phyloP scores from a whole-genome alignment of 352 stramenopile species.

The Pythium graminicola region DNA sequence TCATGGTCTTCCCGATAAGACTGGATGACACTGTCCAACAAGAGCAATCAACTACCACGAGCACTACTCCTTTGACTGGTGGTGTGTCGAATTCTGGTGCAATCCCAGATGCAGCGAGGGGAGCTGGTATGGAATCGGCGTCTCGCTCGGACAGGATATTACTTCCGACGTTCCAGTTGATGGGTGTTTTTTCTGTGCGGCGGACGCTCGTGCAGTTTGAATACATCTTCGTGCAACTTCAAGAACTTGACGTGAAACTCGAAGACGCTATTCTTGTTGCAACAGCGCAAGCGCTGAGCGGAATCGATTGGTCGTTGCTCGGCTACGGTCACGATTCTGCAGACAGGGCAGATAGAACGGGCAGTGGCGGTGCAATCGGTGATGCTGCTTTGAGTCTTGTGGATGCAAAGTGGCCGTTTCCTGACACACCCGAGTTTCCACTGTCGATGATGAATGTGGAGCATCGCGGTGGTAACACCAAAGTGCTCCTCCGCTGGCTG shows the following conservation, averaged over 20 bases:
- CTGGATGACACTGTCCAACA: constrained; percentile 61
- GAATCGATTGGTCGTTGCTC: constrained; percentile 51
- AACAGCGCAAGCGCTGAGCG: constrained; percentile 66
- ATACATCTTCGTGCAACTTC: constrained; percentile 82
- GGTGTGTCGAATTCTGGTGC: neutral
- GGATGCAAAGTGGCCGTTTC: constrained; percentile 22
- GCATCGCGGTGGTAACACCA: constrained; percentile 46
- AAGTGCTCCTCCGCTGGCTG: constrained; percentile 72
- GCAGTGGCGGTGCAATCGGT: constrained; percentile 23
- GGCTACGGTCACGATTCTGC: constrained; percentile 8
- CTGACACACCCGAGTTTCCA: constrained; percentile 17
- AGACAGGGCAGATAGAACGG: constrained; percentile 32
- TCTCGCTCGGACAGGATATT: constrained; percentile 29
- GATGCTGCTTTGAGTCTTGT: constrained; percentile 24
- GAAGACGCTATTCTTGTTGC: constrained; percentile 75
- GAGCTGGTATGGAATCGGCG: constrained; percentile 15
- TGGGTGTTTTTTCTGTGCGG: constrained; percentile 64
- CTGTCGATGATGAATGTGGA: constrained; percentile 22
- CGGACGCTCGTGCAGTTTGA: constrained; percentile 71
- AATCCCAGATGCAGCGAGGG: constrained; percentile 10
- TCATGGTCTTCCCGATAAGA: constrained; percentile 65
- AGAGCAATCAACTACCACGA: constrained; percentile 35
- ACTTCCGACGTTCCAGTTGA: constrained; percentile 73
- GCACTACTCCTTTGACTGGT: constrained; percentile 1
- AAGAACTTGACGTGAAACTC: constrained; percentile 83